Conservation (phyloP, 768 basidiomycete species). For the Suillus spraguei region DNA sequence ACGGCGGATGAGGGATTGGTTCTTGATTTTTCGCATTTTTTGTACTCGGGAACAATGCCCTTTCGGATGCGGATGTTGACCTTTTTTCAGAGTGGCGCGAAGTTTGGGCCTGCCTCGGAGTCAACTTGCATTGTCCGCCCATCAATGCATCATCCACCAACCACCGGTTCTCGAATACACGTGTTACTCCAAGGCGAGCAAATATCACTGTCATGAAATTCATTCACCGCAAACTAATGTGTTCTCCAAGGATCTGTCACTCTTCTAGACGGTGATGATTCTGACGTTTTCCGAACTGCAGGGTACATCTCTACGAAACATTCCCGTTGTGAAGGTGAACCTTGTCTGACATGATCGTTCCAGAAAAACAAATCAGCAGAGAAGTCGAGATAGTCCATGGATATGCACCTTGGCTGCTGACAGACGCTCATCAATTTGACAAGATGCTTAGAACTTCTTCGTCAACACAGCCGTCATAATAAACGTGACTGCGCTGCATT, state of each 20-base stretch:
- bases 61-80: not conserved
- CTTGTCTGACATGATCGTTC: slow-evolving; percentile 3
- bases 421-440: not conserved
- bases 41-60: slow-evolving; percentile 3
- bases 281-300: not conserved
- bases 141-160: not conserved
- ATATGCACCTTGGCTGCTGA: not conserved
- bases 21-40: slow-evolving; percentile 1
- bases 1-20: not conserved
- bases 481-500: not conserved
- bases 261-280: not conserved
- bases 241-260: not conserved
- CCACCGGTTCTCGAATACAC: not conserved
- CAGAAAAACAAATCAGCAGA: not conserved
- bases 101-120: not conserved
- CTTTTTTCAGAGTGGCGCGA: not conserved
- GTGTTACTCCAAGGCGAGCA: slow-evolving; percentile 1
- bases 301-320: not conserved
- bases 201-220: not conserved
- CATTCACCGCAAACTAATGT: slow-evolving; percentile 2
- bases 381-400: not conserved
- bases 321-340: not conserved
- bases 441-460: slow-evolving; percentile 2
- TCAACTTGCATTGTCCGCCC: not conserved
- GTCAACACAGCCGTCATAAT: slow-evolving; percentile 1